These are phyloP conservation scores for Schwanniomyces sp. DNA, from an alignment of 805 yeast species.

Conservation along the genomic window DNA sequence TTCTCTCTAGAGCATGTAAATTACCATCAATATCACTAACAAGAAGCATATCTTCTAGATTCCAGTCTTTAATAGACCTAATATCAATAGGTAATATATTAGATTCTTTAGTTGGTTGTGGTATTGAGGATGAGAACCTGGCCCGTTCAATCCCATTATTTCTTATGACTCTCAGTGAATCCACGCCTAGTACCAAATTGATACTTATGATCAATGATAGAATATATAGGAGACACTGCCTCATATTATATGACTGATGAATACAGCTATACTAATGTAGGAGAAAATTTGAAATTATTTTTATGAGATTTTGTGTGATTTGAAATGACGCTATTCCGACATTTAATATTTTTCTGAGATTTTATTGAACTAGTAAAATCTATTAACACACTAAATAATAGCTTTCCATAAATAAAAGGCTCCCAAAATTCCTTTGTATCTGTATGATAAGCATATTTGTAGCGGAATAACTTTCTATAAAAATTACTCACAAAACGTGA, in stretches of 20 bases:
- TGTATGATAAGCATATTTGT: not conserved
- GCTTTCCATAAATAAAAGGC: too few relatives aligned
- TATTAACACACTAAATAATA: not conserved
- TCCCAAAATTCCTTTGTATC: not conserved
- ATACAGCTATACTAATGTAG: not conserved
- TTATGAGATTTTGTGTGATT: not conserved
- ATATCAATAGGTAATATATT: slow-evolving; percentile 33
- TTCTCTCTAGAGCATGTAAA: slow-evolving; percentile 74
- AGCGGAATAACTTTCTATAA: not conserved
- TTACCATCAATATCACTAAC: slow-evolving; percentile 87
- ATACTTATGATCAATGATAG: not conserved
- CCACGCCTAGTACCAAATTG: not conserved
- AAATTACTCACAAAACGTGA: not conserved
- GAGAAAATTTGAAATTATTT: not conserved
- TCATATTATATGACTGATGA: not conserved
- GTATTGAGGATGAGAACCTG: not conserved
- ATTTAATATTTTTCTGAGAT: not conserved
- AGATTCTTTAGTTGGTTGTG: slow-evolving; percentile 4
- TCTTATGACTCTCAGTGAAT: not conserved
- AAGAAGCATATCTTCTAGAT: slow-evolving; percentile 57
- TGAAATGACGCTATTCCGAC: not conserved
- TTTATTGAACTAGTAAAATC: not conserved
- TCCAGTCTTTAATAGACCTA: slow-evolving; percentile 46
- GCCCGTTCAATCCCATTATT: not conserved
- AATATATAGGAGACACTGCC: not conserved